Evolutionary conservation across 176 grass and related monocot species (phyloP), one percentile per base, ranked within the genome.

Genomic region (Cymbopogon citratus): DNA sequence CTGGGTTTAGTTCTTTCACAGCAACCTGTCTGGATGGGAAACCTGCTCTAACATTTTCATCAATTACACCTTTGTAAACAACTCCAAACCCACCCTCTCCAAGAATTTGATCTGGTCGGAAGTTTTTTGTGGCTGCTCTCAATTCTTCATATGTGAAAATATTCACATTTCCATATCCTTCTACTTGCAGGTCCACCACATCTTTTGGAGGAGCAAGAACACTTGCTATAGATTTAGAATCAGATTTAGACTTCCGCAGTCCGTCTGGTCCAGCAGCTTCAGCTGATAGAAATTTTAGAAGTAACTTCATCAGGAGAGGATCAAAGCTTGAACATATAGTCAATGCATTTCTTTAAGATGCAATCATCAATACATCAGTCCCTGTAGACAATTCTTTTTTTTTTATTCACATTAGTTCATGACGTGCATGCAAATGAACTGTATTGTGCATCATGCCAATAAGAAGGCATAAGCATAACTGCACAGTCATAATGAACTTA

Each of bases 31-130:
- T 89, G 27, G 89, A 89, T 60, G 83, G 57, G 63, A 98, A 98
- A 72, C 90, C 92, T 36, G 33, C 39, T 76, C 90, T 95, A 72
- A 95, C 88, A 75, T 83, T 89, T 82, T 89, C 90, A 89, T 98
- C 92, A 74, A 98, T 93, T 26, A 89, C 45, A 81, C 95, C 95
- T 86, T 93, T 98, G 66, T 98, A 98, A 29, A 98, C 95, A 76
- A 98, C 85, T 74, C 95, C 95, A 92, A 98, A 98, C 3, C 95
- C 95, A 31, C 95, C 95, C 87, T 93, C 95, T 65, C 95, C 95
- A 65, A 98, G 92, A 74, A 98, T 86, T 63, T 93, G 88, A 71
- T 98, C 95, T 38, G 92, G 89, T 9, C 92, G 87, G 26, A 95
- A 98, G 69, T 98, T 98, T 72, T 95, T 98, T 11, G 95, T 98